A percentile compares a stretch with the other conserved stretches of the same genome.
Conservation (phyloP, 1,284 basidiomycete species). For the Sanghuangporus baumii region DNA sequence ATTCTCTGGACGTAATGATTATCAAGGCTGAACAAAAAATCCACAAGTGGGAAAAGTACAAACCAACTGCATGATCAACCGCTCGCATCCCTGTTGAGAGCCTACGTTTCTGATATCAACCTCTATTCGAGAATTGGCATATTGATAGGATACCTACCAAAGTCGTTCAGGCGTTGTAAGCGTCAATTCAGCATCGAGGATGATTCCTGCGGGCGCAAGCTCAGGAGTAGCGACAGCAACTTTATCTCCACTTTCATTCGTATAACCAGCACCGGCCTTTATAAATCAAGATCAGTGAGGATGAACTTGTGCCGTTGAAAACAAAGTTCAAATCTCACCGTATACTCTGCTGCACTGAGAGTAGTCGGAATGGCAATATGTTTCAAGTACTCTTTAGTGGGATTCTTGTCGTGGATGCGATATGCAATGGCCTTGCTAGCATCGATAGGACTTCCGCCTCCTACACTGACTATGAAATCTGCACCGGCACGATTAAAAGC, state of each 20-base stretch:
- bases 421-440: constrained; percentile 68
- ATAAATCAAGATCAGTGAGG: neutral
- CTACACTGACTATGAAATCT: constrained; percentile 67
- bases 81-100: constrained; percentile 73
- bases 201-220: constrained; percentile 64
- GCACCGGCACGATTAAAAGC: constrained; percentile 50
- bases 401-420: constrained; percentile 47
- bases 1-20: constrained; percentile 39
- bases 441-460: constrained; percentile 78
- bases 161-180: constrained; percentile 68
- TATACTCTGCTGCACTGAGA: constrained; percentile 75
- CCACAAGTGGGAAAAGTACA: neutral
- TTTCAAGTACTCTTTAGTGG: constrained; percentile 32
- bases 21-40: neutral
- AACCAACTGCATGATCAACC: constrained; percentile 70
- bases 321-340: constrained; percentile 32
- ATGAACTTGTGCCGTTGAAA: neutral
- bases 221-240: constrained; percentile 45
- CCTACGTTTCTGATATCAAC: constrained; percentile 33
- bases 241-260: constrained; percentile 66
- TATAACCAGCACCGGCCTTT: constrained; percentile 58
- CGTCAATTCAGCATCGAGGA: constrained; percentile 74
- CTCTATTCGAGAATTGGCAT: neutral
- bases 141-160: constrained; percentile 41
- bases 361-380: constrained; percentile 81